Evolutionary conservation across 495 filamentous ascomycete genomes (phyloP).

Genomic region (Neurospora cerealis): DNA sequence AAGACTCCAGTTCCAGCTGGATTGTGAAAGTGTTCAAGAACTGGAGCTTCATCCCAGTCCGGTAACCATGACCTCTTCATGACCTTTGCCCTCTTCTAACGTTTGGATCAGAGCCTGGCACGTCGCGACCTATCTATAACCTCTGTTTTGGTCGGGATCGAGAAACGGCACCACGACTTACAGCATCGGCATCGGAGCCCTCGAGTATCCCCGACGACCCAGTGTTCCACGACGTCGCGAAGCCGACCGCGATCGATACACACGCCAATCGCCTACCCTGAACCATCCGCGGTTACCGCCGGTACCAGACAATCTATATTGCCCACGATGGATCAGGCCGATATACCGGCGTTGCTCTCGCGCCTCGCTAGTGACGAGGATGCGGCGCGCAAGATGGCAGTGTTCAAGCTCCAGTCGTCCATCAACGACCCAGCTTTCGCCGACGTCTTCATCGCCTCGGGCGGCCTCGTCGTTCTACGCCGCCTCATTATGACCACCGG

Average conservation of each 20-base stretch:
- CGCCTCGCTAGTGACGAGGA: slow-evolving; percentile 56
- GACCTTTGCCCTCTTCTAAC: background rate
- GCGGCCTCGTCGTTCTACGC: slow-evolving; percentile 70
- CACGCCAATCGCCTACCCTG: background rate
- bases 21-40: background rate
- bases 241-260: background rate
- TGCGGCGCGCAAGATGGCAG: slow-evolving; percentile 95
- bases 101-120: background rate
- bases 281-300: background rate
- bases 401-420: slow-evolving; percentile 89
- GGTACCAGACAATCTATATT: background rate
- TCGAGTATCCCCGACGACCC: background rate
- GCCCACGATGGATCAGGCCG: slow-evolving; percentile 39
- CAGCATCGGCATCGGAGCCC: background rate
- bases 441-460: slow-evolving; percentile 86
- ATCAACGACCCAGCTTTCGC: slow-evolving; percentile 96
- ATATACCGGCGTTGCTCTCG: slow-evolving; percentile 46
- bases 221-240: background rate
- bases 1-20: background rate
- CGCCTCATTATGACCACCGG: slow-evolving; percentile 71
- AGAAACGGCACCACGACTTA: background rate
- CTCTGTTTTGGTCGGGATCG: background rate
- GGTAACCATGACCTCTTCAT: background rate
- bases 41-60: background rate
- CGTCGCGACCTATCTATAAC: background rate